A percentile compares a stretch with the other conserved stretches of the same genome.
phyloP scores from a whole-genome alignment of 2,329 filamentous ascomycete genomes.

The Talaromyces sp. region DNA sequence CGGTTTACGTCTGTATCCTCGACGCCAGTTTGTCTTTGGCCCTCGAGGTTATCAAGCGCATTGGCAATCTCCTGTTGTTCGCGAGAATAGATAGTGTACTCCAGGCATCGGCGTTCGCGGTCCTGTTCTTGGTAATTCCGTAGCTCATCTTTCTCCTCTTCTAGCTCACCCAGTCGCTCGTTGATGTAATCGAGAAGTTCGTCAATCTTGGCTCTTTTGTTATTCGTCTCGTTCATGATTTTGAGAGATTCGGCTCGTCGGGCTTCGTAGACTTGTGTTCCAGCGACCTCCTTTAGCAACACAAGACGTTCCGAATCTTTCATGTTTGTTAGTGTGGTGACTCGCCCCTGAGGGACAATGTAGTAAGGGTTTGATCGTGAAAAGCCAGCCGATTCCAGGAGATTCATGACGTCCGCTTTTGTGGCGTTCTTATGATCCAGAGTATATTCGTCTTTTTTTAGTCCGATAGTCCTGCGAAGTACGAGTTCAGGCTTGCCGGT shows the following conservation, averaged over 20 bases:
- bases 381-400: slow-evolving; percentile 93
- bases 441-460: slow-evolving; percentile 98
- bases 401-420: slow-evolving; percentile 88
- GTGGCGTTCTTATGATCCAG: slow-evolving; percentile 95
- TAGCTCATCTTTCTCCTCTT: slow-evolving; percentile 96
- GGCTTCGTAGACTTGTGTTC: slow-evolving; percentile 94
- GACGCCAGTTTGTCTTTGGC: slow-evolving; percentile 73
- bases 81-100: slow-evolving; percentile 90
- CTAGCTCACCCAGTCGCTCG: slow-evolving; percentile 79
- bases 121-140: slow-evolving; percentile 94
- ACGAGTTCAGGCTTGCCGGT: slow-evolving; percentile 89
- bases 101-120: slow-evolving; percentile 81
- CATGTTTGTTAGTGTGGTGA: slow-evolving; percentile 97
- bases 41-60: slow-evolving; percentile 78
- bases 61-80: slow-evolving; percentile 77
- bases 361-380: slow-evolving; percentile 98
- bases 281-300: slow-evolving; percentile 94
- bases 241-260: slow-evolving; percentile 87
- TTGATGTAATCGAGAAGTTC: slow-evolving; percentile 89
- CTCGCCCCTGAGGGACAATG: slow-evolving; percentile 94
- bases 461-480: slow-evolving; percentile 86
- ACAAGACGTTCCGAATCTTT: slow-evolving; percentile 89
- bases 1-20: slow-evolving; percentile 81
- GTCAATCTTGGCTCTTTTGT: slow-evolving; percentile 91
- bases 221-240: slow-evolving; percentile 95